Percentiles rank a stretch among this genome's conserved stretches.
phyloP scores from a whole-genome alignment of 2,329 filamentous ascomycete species.

The Monosporascus sp. region DNA sequence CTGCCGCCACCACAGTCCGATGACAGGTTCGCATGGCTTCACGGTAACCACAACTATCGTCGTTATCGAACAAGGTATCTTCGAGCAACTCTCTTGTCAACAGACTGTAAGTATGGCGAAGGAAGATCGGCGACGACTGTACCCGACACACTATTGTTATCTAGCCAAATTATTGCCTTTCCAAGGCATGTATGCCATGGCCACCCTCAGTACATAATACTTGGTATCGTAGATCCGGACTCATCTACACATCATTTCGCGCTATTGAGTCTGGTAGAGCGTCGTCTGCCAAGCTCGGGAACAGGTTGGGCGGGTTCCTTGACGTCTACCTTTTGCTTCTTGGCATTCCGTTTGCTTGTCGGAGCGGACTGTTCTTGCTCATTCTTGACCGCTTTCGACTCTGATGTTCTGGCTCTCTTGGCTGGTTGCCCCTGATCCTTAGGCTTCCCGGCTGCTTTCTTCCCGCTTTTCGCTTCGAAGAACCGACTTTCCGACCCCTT shows the following conservation, averaged over 20 bases:
- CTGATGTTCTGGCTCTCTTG: slow-evolving; percentile 16
- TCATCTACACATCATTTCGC: not conserved
- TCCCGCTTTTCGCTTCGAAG: slow-evolving; percentile 12
- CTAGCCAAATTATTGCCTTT: not conserved
- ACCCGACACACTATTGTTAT: not conserved
- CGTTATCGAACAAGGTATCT: too few relatives aligned
- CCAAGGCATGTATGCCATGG: not conserved
- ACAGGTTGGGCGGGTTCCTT: slow-evolving; percentile 11
- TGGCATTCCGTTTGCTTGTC: not conserved
- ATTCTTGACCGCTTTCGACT: slow-evolving; percentile 10
- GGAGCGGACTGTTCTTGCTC: slow-evolving; percentile 18
- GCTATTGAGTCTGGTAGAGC: slow-evolving; percentile 19
- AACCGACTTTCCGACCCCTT: slow-evolving; percentile 15
- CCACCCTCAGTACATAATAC: too few relatives aligned
- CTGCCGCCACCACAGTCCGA: too few relatives aligned
- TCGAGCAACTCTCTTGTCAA: not conserved
- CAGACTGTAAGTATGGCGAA: not conserved
- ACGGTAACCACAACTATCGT: too few relatives aligned
- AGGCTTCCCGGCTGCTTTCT: slow-evolving; percentile 5
- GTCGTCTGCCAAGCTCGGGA: slow-evolving; percentile 15
- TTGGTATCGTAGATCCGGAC: not conserved
- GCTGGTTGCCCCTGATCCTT: slow-evolving; percentile 9
- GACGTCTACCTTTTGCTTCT: slow-evolving; percentile 8
- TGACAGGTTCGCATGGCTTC: too few relatives aligned
- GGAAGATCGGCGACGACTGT: not conserved